Base-by-base conservation (phyloP, 371 early-diverging fungal species). In the Fennellomyces sp. region DNA sequence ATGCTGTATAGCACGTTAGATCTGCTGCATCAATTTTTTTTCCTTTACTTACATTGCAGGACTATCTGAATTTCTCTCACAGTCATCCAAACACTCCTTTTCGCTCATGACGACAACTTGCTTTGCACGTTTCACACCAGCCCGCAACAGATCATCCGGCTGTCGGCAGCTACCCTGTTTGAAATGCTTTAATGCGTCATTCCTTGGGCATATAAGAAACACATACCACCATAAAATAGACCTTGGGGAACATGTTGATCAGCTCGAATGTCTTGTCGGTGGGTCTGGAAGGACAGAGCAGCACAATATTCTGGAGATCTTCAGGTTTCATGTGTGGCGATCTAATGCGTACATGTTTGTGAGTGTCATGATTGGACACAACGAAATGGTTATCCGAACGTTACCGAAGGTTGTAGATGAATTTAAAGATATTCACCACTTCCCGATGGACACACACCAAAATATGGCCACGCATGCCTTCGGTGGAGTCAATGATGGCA, bases 41-140 rank as follows among this genome's bases (percentile, higher is more conserved):
- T 3, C 12, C 21, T 23, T 5, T 27, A 41, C 71, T 72, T 74
- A 80, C 78, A 81, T 66, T 11, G 78, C 78, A 28, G 76, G 76
- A 52, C 81, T 77, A 53, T 77, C 78, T 11, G 78, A 69, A 49
- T 68, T 75, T 33, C 69, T 47, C 53, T 77, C 72, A 36, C 65
- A 56, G 26, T 69, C 62, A 28, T 77, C 73, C 12, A 72, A 51
- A 15, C 67, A 73, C 45, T 80, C 77, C 27, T 66, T 61, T 56
- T 77, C 81, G 55, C 77, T 80, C 82, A 86, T 84, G 7, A 86
- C 71, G 26, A 86, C 86, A 8, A 86, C 81, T 52, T 80, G 82
- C 2, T 77, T 75, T n/a, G 86, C 86, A 21, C 73, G 65, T 41
- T 76, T 70, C 5, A 83, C 76, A 12, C 86, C 86, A 0, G 86